Conservation (phyloP, 257 asterid genomes). For the Marsdenia floribunda region DNA sequence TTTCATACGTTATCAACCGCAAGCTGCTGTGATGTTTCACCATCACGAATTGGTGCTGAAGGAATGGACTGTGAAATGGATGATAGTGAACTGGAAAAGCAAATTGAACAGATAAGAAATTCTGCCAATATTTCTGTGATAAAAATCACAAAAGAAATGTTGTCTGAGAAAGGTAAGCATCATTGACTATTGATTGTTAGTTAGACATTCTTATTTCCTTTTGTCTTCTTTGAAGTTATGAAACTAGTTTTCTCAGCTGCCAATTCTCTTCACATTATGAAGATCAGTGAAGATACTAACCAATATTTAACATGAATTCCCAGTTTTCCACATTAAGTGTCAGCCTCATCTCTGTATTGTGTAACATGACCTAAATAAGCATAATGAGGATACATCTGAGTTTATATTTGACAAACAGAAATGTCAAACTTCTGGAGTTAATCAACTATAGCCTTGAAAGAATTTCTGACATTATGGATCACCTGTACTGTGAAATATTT, state of each 20-base stretch:
- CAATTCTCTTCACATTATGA: not conserved
- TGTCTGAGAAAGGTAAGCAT: slow-evolving; percentile 34
- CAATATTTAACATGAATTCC: not conserved
- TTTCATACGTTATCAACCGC: slow-evolving; percentile 32
- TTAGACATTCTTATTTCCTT: not conserved
- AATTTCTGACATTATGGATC: not conserved
- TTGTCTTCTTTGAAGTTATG: not conserved
- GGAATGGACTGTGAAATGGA: slow-evolving; percentile 42
- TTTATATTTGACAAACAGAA: not conserved
- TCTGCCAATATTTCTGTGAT: slow-evolving; percentile 19
- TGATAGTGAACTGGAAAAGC: slow-evolving; percentile 40
- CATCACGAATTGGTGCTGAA: slow-evolving; percentile 22
- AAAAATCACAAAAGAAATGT: slow-evolving; percentile 11
- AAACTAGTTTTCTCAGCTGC: not conserved
- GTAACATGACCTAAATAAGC: not conserved
- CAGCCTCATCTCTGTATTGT: not conserved
- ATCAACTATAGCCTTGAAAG: not conserved
- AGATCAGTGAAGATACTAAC: not conserved
- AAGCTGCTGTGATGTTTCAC: slow-evolving; percentile 21
- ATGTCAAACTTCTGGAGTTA: not conserved
- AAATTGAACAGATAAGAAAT: slow-evolving; percentile 40
- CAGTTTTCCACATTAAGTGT: not conserved
- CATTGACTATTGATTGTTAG: slow-evolving; percentile 5
- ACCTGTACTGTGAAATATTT: not conserved
- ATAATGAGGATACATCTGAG: not conserved